phyloP scores from a whole-genome alignment of 108 stramenopile species.

The Fragilariopsis cylindrus region DNA sequence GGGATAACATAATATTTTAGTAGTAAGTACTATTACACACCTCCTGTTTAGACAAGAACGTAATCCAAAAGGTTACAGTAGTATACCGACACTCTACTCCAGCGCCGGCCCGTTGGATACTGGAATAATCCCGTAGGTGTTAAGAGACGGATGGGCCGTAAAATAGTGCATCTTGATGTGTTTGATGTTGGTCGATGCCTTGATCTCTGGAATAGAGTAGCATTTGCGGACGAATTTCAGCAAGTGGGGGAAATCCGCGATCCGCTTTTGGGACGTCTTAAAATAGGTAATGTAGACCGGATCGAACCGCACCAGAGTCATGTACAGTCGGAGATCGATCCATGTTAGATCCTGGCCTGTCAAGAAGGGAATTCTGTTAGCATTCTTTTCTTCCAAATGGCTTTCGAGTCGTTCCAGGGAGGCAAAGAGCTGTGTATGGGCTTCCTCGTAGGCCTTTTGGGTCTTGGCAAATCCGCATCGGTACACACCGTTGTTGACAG shows the following conservation, averaged over 20 bases:
- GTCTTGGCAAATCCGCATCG: slow-evolving; percentile 90
- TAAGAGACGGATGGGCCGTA: slow-evolving; percentile 58
- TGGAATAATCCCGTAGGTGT: slow-evolving; percentile 60
- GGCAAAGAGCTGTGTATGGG: slow-evolving; percentile 76
- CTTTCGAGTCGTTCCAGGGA: slow-evolving; percentile 78
- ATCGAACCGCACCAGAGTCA: slow-evolving; percentile 90
- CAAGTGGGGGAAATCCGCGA: slow-evolving; percentile 63
- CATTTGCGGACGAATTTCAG: slow-evolving; percentile 85
- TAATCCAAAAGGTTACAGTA: no score
- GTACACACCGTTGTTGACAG: slow-evolving; percentile 95
- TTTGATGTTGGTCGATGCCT: slow-evolving; percentile 77
- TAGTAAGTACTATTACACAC: no score
- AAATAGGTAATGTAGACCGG: slow-evolving; percentile 91
- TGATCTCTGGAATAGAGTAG: slow-evolving; percentile 81
- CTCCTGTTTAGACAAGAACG: no score
- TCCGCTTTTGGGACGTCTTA: slow-evolving; percentile 78
- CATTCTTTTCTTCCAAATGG: slow-evolving; percentile 51
- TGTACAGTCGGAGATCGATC: slow-evolving; percentile 90
- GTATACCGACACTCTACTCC: background rate
- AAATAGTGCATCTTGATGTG: slow-evolving; percentile 93
- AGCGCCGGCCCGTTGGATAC: slow-evolving; percentile 12
- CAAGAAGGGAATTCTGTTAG: slow-evolving; percentile 45
- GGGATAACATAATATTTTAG: no score
- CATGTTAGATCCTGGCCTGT: slow-evolving; percentile 76
- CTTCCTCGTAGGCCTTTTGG: slow-evolving; percentile 89